Evolutionary conservation across 1,139 yeast genomes (phyloP).

Genomic region (Blastobotrys serpentis): DNA sequence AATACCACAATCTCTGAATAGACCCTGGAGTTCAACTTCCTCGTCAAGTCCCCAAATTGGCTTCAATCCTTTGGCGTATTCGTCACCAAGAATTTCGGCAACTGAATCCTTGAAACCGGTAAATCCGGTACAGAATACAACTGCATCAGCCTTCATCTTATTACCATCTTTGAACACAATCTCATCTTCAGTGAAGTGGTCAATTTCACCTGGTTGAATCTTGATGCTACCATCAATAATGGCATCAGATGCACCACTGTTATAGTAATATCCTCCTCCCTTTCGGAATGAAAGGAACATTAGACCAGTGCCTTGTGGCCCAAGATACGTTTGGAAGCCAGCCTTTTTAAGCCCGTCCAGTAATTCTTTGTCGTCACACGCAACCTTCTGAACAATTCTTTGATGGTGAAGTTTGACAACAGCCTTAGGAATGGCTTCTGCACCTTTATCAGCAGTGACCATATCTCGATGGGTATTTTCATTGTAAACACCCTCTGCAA

Average conservation of each 20-base stretch:
- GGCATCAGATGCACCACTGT: slow-evolving; percentile 45
- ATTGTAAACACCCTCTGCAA: slow-evolving; percentile 15
- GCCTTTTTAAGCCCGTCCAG: slow-evolving; percentile 36
- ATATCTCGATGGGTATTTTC: slow-evolving; percentile 43
- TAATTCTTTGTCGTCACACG: slow-evolving; percentile 37
- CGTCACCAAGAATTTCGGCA: slow-evolving; percentile 30
- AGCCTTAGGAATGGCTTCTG: slow-evolving; percentile 33
- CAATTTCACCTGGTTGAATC: slow-evolving; percentile 41
- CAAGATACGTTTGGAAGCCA: slow-evolving; percentile 46
- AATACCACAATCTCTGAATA: slow-evolving; percentile 28
- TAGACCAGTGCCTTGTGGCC: slow-evolving; percentile 47
- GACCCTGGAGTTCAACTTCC: slow-evolving; percentile 26
- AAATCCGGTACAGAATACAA: slow-evolving; percentile 48
- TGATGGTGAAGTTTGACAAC: slow-evolving; percentile 38
- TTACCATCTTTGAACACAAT: slow-evolving; percentile 44
- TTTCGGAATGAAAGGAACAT: slow-evolving; percentile 43
- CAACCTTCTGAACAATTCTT: slow-evolving; percentile 38
- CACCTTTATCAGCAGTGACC: slow-evolving; percentile 1
- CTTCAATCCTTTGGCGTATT: slow-evolving; percentile 21
- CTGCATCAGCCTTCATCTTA: slow-evolving; percentile 39
- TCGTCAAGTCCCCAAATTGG: slow-evolving; percentile 33
- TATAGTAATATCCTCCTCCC: slow-evolving; percentile 51
- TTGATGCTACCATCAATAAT: slow-evolving; percentile 43
- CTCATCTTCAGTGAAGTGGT: slow-evolving; percentile 40
- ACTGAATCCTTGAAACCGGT: slow-evolving; percentile 46